These are phyloP conservation scores for Scleroderma citrinum DNA, from an alignment of 768 basidiomycete genomes.

Conservation along the genomic window DNA sequence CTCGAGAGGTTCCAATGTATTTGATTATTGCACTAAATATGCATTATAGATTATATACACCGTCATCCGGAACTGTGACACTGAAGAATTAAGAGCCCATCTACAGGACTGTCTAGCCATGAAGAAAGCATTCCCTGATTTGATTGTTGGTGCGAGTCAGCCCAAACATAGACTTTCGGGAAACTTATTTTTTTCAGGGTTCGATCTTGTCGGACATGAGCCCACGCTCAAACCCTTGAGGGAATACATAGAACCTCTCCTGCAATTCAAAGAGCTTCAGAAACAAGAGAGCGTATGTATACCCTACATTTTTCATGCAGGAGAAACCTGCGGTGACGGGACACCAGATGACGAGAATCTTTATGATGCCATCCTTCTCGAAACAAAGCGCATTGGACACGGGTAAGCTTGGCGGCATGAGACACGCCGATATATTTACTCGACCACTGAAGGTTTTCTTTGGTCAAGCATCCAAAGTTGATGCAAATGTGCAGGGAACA, in stretches of 20 bases:
- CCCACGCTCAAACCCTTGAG: constrained; percentile 53
- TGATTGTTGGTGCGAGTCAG: constrained; percentile 52
- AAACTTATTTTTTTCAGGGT: constrained; percentile 39
- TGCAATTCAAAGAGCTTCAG: constrained; percentile 52
- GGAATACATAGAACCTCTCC: constrained; percentile 55
- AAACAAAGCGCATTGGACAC: constrained; percentile 78
- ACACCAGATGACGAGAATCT: constrained; percentile 63
- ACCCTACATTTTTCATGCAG: constrained; percentile 77
- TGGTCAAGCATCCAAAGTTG: constrained; percentile 72
- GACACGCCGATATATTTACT: neutral
- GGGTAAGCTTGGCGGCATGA: constrained; percentile 38
- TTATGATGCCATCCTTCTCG: constrained; percentile 73
- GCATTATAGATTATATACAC: constrained; percentile 60
- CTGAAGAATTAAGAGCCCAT: constrained; percentile 57
- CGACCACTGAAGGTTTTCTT: constrained; percentile 46
- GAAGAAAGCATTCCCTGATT: constrained; percentile 68
- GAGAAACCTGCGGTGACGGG: constrained; percentile 77
- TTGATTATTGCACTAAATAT: neutral
- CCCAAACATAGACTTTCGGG: neutral
- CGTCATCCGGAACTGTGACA: constrained; percentile 49
- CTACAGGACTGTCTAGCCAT: constrained; percentile 69
- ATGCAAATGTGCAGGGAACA: constrained; percentile 61
- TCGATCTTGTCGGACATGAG: constrained; percentile 78
- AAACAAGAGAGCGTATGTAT: constrained; percentile 50
- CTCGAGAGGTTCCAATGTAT: constrained; percentile 4